These are phyloP conservation scores for Ajuga chamaepitys DNA, from an alignment of 257 asterid species.

Conservation along the genomic window DNA sequence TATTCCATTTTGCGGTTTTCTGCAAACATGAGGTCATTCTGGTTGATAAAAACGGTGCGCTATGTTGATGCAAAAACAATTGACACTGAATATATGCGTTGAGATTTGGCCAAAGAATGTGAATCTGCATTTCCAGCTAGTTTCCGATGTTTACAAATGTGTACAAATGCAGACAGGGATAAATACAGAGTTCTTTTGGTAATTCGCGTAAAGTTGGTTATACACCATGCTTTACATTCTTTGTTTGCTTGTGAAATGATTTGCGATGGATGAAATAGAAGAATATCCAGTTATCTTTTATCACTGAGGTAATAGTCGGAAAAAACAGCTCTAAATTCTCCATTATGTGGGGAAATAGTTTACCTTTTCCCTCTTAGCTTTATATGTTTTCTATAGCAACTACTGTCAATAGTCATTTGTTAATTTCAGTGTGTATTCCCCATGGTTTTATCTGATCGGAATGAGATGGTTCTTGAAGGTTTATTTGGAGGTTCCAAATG, in stretches of 20 bases:
- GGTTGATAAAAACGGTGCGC: not conserved
- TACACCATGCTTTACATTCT: not conserved
- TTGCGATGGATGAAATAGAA: not conserved
- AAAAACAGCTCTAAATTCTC: not conserved
- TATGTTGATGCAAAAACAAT: not conserved
- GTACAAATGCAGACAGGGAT: not conserved
- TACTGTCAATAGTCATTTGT: not conserved
- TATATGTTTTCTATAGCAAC: not conserved
- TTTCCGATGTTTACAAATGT: not conserved
- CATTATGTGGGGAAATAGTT: not conserved
- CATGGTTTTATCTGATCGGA: constrained; percentile 11
- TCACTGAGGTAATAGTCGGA: not conserved
- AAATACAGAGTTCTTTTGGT: not conserved
- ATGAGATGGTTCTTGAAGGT: constrained; percentile 49
- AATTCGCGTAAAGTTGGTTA: not conserved
- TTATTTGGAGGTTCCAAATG: constrained; percentile 82
- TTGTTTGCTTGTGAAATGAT: not conserved
- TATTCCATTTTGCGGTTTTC: not conserved
- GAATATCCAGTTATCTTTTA: not conserved
- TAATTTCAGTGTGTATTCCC: not conserved
- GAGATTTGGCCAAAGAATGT: not conserved
- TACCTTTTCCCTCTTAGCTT: not conserved
- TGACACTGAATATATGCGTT: not conserved
- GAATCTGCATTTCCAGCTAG: not conserved
- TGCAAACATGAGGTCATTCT: not conserved